Percentiles rank a stretch among this genome's conserved stretches.
Conservation (phyloP, 768 basidiomycete species). For the Trichaptum fuscoviolaceum region DNA sequence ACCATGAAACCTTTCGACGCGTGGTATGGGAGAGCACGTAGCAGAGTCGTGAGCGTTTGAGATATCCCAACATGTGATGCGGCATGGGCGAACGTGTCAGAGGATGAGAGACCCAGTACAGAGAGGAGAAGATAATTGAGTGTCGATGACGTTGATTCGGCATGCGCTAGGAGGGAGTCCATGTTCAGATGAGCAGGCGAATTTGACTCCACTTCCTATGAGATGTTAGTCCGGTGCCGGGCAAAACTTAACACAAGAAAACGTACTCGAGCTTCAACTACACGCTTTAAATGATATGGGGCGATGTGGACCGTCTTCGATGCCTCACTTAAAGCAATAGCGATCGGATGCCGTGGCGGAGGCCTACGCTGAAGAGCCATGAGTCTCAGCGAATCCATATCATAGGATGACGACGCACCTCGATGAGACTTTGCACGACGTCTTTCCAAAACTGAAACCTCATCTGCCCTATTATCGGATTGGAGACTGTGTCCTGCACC, state of each 20-base stretch:
- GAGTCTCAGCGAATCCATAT: background rate
- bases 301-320: slow-evolving; percentile 47
- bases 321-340: slow-evolving; percentile 61
- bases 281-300: slow-evolving; percentile 74
- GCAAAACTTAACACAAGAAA: background rate
- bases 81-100: slow-evolving; percentile 57
- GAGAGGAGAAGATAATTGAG: slow-evolving; percentile 73
- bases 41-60: slow-evolving; percentile 62
- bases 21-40: slow-evolving; percentile 76
- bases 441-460: slow-evolving; percentile 87
- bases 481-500: slow-evolving; percentile 72
- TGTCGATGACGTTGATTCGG: slow-evolving; percentile 77
- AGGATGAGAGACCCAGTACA: slow-evolving; percentile 51
- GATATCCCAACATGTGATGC: slow-evolving; percentile 79
- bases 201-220: slow-evolving; percentile 61
- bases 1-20: slow-evolving; percentile 64
- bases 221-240: slow-evolving; percentile 12
- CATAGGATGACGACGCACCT: slow-evolving; percentile 37
- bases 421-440: slow-evolving; percentile 59
- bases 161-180: slow-evolving; percentile 64
- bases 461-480: slow-evolving; percentile 71
- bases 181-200: slow-evolving; percentile 60
- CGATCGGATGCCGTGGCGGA: slow-evolving; percentile 69
- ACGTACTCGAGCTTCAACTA: slow-evolving; percentile 79
- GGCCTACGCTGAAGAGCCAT: slow-evolving; percentile 55